Evolutionary conservation across 257 asterid species (phyloP), one percentile per base, ranked within the genome.

Genomic region (Mentha longifolia): DNA sequence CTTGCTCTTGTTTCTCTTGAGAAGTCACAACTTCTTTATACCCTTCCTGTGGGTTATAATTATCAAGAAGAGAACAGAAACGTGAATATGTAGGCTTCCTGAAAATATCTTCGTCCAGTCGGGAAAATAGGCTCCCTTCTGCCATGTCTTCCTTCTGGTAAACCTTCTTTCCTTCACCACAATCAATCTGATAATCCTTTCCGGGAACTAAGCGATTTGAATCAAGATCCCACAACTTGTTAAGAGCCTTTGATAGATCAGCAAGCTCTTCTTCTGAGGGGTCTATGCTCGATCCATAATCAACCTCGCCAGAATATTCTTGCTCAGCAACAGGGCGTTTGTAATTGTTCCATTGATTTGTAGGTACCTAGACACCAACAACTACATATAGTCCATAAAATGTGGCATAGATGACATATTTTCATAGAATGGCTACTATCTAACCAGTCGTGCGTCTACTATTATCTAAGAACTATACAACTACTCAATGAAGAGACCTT

Each of bases 121-220:
- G 86, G 69, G 95, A 78, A 78, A 93, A 87, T 33, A 93, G 83
- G 81, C 89, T 66, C 73, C 92, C 91, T 76, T 86, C 83, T 9
- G 98, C 96, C 86, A 78, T 76, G 79, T 93, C 98, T 8, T 80
- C 84, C 85, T 71, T 85, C 68, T 89, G 88, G 85, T 89, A 77
- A 57, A 84, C 92, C 80, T 91, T 93, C 74, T 93, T 93, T 65
- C 98, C 98, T 73, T 86, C 95, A 19, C 97, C 98, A 59, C 89
- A 79, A 65, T 93, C 96, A 73, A 93, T 83, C 82, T 87, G 72
- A 81, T 93, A 93, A 78, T 91, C 94, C 71, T 74, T 91, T 19
- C 96, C 96, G 9, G 97, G 96, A 46, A 67, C 77, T 78, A 86
- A 80, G 71, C 94, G 96, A 81, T 86, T 93, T 15, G 72, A 65